phyloP scores from a whole-genome alignment of 441 rosid genomes.

The Populus trichocarpa region DNA sequence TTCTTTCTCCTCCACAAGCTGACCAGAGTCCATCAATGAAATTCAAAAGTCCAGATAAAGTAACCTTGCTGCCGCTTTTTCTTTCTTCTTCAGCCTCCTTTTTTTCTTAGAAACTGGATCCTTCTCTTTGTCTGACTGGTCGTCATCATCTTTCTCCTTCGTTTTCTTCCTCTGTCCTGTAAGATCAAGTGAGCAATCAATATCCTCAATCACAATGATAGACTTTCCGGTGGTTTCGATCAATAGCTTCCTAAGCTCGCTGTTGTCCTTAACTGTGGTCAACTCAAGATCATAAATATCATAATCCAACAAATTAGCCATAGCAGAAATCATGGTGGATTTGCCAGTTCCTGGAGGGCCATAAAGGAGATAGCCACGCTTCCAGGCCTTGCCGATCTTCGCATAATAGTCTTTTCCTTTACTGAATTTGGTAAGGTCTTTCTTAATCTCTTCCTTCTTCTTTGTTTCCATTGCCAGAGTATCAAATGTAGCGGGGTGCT shows the following conservation, averaged over 20 bases:
- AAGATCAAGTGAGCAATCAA: neutral
- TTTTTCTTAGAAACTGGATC: constrained; percentile 13
- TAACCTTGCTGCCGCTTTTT: constrained; percentile 16
- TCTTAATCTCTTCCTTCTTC: neutral
- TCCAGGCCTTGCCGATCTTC: neutral
- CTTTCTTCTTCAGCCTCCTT: constrained; percentile 10
- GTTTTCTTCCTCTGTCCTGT: neutral
- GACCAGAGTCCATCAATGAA: constrained; percentile 27
- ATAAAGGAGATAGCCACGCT: neutral
- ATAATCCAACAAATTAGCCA: neutral
- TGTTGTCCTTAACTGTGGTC: neutral
- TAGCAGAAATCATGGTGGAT: constrained; percentile 1
- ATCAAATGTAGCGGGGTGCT: neutral
- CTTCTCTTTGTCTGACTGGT: neutral
- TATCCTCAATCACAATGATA: neutral
- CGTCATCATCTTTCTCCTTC: constrained; percentile 3
- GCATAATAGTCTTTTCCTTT: neutral
- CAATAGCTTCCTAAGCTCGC: neutral
- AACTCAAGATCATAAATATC: neutral
- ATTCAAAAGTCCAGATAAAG: constrained; percentile 20
- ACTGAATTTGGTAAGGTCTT: neutral
- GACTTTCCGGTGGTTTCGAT: neutral
- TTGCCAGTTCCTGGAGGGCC: neutral
- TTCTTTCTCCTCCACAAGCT: constrained; percentile 25
- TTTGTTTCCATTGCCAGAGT: neutral